Conservation (phyloP, 2,329 filamentous ascomycete genomes). For the Cryphonectria parasitica region DNA sequence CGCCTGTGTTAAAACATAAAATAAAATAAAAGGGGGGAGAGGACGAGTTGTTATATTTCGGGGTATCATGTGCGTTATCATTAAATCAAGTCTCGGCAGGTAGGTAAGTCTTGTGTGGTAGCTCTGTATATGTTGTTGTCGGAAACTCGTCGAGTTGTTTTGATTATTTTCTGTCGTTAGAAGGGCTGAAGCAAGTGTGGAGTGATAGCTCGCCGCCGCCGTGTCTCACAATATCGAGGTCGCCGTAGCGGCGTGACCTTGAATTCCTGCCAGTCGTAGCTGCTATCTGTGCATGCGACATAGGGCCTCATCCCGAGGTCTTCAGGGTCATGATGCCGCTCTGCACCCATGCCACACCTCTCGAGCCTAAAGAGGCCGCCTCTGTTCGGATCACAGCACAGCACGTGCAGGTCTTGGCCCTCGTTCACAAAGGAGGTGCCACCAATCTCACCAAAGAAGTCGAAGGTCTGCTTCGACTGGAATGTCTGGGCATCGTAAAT, state of each 20-base stretch:
- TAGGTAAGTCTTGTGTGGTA: neutral
- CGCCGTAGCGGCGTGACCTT: conserved; percentile 26
- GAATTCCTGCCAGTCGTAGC: conserved; percentile 36
- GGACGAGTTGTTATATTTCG: neutral
- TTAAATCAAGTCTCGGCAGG: conserved; percentile 21
- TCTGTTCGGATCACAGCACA: conserved; percentile 67
- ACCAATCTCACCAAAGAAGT: conserved; percentile 76
- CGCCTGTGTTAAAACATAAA: neutral
- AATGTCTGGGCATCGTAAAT: conserved; percentile 71
- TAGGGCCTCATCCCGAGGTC: conserved; percentile 17
- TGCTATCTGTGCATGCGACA: conserved; percentile 23
- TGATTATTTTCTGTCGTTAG: conserved; percentile 26
- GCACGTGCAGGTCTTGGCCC: conserved; percentile 68
- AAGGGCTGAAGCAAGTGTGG: conserved; percentile 34
- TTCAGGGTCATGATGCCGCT: conserved; percentile 38
- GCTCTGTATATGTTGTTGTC: neutral
- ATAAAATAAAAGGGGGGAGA: neutral
- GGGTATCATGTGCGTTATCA: conserved; percentile 28
- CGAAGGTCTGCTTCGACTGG: conserved; percentile 67
- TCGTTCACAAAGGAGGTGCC: conserved; percentile 69
- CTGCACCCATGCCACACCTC: conserved; percentile 45
- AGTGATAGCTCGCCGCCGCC: conserved; percentile 31
- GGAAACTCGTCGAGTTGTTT: neutral
- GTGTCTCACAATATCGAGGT: conserved; percentile 25
- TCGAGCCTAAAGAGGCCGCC: conserved; percentile 70